Percentiles rank a stretch among this genome's conserved stretches.
Evolutionary conservation across 371 early-diverging fungal species (phyloP).

Genomic region (Apophysomyces trapeziformis): DNA sequence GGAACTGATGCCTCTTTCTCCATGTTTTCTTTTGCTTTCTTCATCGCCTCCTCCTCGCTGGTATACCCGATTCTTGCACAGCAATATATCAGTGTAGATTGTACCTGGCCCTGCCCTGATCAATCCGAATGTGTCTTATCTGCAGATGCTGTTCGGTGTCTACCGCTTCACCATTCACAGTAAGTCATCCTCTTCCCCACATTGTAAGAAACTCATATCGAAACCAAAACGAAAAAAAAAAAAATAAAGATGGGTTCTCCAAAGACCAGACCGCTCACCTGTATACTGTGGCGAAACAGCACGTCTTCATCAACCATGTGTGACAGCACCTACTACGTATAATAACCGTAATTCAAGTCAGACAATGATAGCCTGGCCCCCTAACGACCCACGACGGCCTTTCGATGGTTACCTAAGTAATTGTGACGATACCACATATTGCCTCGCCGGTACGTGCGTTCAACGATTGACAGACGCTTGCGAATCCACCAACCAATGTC

Average conservation of each 20-base stretch:
- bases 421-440: conserved; percentile 27
- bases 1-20: conserved; percentile 2
- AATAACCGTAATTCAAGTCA: conserved; percentile 8
- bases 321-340: conserved; percentile 18
- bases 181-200: conserved; percentile 15
- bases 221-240: not conserved
- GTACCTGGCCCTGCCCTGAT: conserved; percentile 34
- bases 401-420: conserved; percentile 26
- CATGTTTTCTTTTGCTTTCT: not conserved
- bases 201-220: not conserved
- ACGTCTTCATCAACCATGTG: conserved; percentile 26
- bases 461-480: conserved; percentile 16
- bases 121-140: conserved; percentile 23
- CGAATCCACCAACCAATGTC: conserved; percentile 28
- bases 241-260: conserved; percentile 28
- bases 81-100: conserved; percentile 18
- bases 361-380: conserved; percentile 27
- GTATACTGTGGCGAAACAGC: conserved; percentile 31
- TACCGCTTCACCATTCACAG: conserved; percentile 26
- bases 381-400: conserved; percentile 17
- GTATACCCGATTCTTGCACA: not conserved
- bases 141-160: conserved; percentile 18
- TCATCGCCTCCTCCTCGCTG: not conserved
- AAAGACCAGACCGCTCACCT: conserved; percentile 21
- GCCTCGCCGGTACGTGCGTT: conserved; percentile 19